Evolutionary conservation across 2,329 filamentous ascomycete genomes (phyloP), one percentile per base, ranked within the genome.

Genomic region (Aspergillus calidoustus): DNA sequence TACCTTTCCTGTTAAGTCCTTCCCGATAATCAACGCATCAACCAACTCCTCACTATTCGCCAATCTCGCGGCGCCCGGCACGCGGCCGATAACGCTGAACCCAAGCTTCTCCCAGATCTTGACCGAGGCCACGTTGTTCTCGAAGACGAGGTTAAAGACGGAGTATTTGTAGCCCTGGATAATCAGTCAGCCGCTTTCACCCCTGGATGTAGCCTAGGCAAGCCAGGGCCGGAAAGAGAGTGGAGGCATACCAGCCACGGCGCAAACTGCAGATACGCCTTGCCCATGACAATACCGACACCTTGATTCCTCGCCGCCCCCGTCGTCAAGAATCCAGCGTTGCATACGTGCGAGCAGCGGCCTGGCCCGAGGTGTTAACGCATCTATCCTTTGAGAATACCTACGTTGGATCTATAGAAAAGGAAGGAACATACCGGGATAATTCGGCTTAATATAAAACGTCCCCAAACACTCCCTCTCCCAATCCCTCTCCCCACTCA

Each of bases 391-490:
- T 2, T 13, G 3, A 22, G 22, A 17, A 28, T 28, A 28, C 25
- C 3, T 17, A 30, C 22, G n/a, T 22, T 5, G 22, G 19, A 47
- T 55, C 19, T 30, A 28, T 47, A 8, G 28, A 11, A 60, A 11
- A 60, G 47, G 44, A 51, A n/a, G 50, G 43, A 60, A 47, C 66
- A 56, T 60, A 77, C 76, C 76, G 17, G 76, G 76, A 73, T 78
- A 78, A 70, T 78, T 78, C 31, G 76, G 76, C 67, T 78, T 78
- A 31, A 76, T 66, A 74, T 78, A 78, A 66, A 78, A 78, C 48
- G 76, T 78, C 28, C 76, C 76, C 66, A 78, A 43, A 61, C 76
- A 78, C 44, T 69, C 69, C 59, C 59, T 71, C 61, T 71, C 70
- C 76, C 76, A 78, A 46, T 77, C 66, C 54, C 72, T 65, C 0